Conservation (phyloP, 2,329 filamentous ascomycete genomes). For the Cladosporium sp. region DNA sequence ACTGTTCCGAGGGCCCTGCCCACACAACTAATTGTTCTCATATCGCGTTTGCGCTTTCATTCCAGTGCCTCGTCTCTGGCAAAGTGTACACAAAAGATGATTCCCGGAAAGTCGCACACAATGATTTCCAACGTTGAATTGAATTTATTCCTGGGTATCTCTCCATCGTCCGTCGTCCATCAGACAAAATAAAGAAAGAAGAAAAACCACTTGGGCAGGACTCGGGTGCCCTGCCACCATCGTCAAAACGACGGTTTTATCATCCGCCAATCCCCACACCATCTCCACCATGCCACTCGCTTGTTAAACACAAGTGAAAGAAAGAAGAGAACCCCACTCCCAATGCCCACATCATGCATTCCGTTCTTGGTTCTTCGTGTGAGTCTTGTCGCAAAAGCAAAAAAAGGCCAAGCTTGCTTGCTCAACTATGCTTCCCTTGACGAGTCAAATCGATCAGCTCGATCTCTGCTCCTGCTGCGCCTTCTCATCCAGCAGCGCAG, state of each 20-base stretch:
- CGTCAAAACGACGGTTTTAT: background rate
- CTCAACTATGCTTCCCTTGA: background rate
- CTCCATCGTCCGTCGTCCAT: constrained; percentile 11
- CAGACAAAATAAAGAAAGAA: background rate
- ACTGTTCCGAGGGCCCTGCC: constrained; percentile 20
- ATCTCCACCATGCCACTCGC: background rate
- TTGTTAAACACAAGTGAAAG: background rate
- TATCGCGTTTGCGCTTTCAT: background rate
- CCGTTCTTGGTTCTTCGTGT: constrained; percentile 5
- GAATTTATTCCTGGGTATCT: constrained; percentile 20
- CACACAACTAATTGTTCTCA: background rate
- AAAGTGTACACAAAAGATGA: too few species aligned
- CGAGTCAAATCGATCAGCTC: background rate
- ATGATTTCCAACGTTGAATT: constrained; percentile 7
- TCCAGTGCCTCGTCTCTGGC: too few species aligned
- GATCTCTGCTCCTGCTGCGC: background rate
- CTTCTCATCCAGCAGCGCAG: background rate
- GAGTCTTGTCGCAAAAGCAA: background rate
- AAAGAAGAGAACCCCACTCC: background rate
- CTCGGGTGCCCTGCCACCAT: constrained; percentile 1
- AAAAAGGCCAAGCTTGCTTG: background rate
- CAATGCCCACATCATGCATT: background rate
- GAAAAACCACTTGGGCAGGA: background rate
- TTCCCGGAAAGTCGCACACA: background rate
- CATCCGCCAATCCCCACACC: background rate